These are phyloP conservation scores for Fusarium oxysporum DNA, from an alignment of 2,329 filamentous ascomycete genomes.

Conservation along the genomic window DNA sequence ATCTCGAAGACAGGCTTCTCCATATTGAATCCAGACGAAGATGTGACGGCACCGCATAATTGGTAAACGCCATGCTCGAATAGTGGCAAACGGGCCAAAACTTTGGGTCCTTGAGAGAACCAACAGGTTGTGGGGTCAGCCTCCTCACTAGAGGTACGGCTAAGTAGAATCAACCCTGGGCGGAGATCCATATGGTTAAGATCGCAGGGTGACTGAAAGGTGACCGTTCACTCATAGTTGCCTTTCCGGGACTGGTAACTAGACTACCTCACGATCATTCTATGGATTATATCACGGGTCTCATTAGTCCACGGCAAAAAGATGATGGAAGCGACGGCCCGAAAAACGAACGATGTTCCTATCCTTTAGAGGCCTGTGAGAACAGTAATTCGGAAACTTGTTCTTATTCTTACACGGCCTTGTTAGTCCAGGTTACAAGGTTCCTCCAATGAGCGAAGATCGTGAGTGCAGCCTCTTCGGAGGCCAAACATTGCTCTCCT, in stretches of 20 bases:
- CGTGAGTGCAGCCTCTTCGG: constrained; percentile 31
- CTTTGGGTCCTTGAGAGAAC: neutral
- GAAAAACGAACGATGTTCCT: constrained; percentile 13
- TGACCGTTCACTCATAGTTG: constrained; percentile 16
- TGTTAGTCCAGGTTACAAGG: neutral
- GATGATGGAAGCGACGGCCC: constrained; percentile 40
- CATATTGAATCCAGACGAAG: constrained; percentile 1
- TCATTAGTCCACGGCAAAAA: constrained; percentile 12
- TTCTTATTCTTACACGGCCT: constrained; percentile 2
- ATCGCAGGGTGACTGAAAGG: constrained; percentile 26
- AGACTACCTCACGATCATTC: constrained; percentile 17
- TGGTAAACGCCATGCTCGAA: neutral
- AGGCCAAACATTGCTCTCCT: constrained; percentile 10
- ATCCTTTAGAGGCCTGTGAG: constrained; percentile 12
- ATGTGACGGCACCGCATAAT: neutral
- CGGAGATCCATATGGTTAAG: constrained; percentile 17
- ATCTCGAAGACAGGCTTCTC: neutral
- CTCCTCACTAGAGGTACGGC: constrained; percentile 21
- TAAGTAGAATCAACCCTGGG: constrained; percentile 22
- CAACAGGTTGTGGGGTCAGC: constrained; percentile 4
- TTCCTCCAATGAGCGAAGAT: constrained; percentile 28
- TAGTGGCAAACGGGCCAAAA: constrained; percentile 5
- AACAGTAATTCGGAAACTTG: neutral
- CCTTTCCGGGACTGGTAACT: constrained; percentile 14
- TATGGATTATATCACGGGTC: constrained; percentile 4